Evolutionary conservation across 345 rosid species (phyloP).

Genomic region (Hibiscus tridactylites): DNA sequence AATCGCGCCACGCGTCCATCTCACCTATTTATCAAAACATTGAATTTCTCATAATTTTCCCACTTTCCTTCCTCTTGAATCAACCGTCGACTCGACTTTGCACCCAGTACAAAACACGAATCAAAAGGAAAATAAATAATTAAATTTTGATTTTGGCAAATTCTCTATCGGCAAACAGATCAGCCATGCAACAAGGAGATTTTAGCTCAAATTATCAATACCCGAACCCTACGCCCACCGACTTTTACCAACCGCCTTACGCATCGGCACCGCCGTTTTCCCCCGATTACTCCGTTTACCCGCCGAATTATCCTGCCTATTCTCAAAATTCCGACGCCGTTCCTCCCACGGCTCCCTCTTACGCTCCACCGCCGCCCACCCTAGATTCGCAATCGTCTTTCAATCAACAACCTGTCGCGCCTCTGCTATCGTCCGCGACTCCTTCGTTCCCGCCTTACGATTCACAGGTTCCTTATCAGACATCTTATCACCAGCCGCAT

Average conservation of each 20-base stretch:
- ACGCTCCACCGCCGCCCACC: conserved; percentile 28
- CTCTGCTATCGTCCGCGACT: conserved; percentile 24
- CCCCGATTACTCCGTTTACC: conserved; percentile 29
- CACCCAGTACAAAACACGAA: background rate
- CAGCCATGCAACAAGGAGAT: conserved; percentile 71
- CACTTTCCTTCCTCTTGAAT: background rate
- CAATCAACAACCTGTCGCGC: conserved; percentile 21
- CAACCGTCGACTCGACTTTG: background rate
- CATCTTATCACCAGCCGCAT: conserved; percentile 41
- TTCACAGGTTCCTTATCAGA: conserved; percentile 47
- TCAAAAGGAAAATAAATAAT: background rate
- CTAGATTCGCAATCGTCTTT: conserved; percentile 24
- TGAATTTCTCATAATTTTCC: background rate
- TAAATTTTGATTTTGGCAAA: background rate
- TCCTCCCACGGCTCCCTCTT: conserved; percentile 62
- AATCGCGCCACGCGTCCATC: background rate
- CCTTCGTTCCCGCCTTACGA: conserved; percentile 59
- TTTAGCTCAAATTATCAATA: conserved; percentile 51
- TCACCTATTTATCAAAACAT: background rate
- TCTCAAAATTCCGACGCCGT: conserved; percentile 47
- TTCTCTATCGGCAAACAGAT: background rate
- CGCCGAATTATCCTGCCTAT: conserved; percentile 16
- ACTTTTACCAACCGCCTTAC: conserved; percentile 38
- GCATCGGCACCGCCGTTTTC: conserved; percentile 84
- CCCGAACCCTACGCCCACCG: conserved; percentile 25